Evolutionary conservation across 345 rosid species (phyloP), one percentile per base, ranked within the genome.

Genomic region (Limnanthes douglasii): DNA sequence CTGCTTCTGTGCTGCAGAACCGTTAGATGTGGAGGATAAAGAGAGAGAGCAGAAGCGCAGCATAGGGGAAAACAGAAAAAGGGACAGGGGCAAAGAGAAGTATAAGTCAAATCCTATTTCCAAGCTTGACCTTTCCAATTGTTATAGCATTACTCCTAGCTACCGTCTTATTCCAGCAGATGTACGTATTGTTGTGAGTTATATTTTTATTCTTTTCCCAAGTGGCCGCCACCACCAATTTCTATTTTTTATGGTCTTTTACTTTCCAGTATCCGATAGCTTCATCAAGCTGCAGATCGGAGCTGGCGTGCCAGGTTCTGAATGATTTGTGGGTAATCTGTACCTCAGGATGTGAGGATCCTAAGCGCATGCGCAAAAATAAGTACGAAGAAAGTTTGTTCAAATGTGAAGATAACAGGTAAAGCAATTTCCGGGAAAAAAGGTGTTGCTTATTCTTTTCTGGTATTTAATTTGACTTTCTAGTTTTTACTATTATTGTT

Each of bases 341-440:
- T 45, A 88, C 93, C 28, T 83, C 97, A 21, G 97, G 93, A 61
- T 82, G 97, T 37, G 95, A 78, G 60, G 97, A 83, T 68, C 83
- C 74, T 41, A 88, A 88, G 64, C 95, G 83, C 56, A 88, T 83
- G 97, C 85, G 97, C 18, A 70, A 81, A 62, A 88, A 88, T 55
- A 90, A 79, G 46, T 88, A 83, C 45, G 97, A 88, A 56, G 97
- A 88, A 58, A 79, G 97, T 48, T 67, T 88, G 65, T 88, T 88
- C 49, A 69, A 84, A 76, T 88, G 97, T 41, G 97, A 88, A 78
- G 97, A 88, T 59, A 93, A 83, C 53, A 79, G 97, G 97, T 90
- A 8, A n/a, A n/a, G n/a, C n/a, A 1, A 18, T 26, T n/a, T n/a
- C n/a, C n/a, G n/a, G n/a, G n/a, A n/a, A n/a, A n/a, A n/a, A n/a